Evolutionary conservation across 768 basidiomycete genomes (phyloP).

Genomic region (Boletus subparvulus): DNA sequence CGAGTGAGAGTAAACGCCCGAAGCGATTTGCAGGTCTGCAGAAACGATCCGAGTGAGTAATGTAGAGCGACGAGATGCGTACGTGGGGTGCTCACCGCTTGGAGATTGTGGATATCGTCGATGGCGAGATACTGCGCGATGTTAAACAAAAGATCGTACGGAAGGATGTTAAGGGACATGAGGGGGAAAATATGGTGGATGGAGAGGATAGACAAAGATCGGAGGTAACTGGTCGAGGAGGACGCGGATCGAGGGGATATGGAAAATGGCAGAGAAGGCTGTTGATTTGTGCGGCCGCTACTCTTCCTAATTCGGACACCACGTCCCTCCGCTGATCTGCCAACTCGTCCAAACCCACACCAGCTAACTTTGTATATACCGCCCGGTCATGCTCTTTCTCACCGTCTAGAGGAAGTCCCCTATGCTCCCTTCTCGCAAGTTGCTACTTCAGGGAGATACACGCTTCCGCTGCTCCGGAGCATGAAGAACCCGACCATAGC

Average conservation of each 20-base stretch:
- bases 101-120: slow-evolving; percentile 58
- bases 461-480: not conserved
- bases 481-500: not conserved
- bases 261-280: slow-evolving; percentile 7
- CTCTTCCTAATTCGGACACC: slow-evolving; percentile 12
- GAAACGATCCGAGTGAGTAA: not conserved
- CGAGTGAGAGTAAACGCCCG: slow-evolving; percentile 62
- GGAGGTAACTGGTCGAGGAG: not conserved
- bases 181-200: not conserved
- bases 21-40: slow-evolving; percentile 61
- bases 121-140: slow-evolving; percentile 62
- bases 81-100: slow-evolving; percentile 48
- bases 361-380: not conserved
- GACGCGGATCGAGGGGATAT: slow-evolving; percentile 17
- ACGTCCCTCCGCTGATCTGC: not conserved
- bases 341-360: not conserved
- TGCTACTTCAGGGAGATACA: not conserved
- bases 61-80: not conserved
- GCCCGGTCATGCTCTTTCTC: not conserved
- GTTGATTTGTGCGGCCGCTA: slow-evolving; percentile 9
- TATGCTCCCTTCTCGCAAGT: not conserved
- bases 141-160: slow-evolving; percentile 71
- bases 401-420: not conserved
- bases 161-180: slow-evolving; percentile 46
- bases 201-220: slow-evolving; percentile 7